These are phyloP conservation scores for Cucumis sativus DNA, from an alignment of 306 rosid genomes.

Conservation along the genomic window DNA sequence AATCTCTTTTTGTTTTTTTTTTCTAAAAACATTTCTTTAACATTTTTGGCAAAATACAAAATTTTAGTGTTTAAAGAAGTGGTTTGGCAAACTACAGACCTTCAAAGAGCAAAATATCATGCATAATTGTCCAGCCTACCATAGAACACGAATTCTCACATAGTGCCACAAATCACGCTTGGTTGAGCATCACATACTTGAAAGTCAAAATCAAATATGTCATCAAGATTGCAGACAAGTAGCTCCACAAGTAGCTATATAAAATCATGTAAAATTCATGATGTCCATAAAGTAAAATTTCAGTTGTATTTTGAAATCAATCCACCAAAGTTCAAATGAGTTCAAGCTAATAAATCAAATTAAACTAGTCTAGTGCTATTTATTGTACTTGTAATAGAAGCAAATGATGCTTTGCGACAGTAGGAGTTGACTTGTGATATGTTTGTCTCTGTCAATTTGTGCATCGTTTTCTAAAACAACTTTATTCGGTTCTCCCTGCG, in stretches of 20 bases:
- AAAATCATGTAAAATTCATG: not conserved
- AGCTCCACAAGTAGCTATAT: conserved; percentile 54
- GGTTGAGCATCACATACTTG: conserved; percentile 90
- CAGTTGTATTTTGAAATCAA: not conserved
- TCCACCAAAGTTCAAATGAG: not conserved
- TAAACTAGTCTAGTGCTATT: not conserved
- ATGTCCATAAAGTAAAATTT: too few relatives aligned
- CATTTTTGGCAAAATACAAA: not conserved
- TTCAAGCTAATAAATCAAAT: not conserved
- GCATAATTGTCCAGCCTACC: conserved; percentile 93
- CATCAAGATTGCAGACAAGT: conserved; percentile 52
- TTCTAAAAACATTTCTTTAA: not conserved
- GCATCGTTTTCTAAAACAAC: conserved; percentile 28
- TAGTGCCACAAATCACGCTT: conserved; percentile 53
- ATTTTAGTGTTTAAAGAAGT: too few relatives aligned
- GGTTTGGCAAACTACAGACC: conserved; percentile 18
- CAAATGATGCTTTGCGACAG: conserved; percentile 53
- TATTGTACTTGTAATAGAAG: conserved; percentile 56
- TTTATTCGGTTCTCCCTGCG: conserved; percentile 72
- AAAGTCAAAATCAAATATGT: conserved; percentile 73
- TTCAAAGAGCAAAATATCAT: conserved; percentile 73
- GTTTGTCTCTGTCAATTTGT: conserved; percentile 13
- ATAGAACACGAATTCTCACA: conserved; percentile 57
- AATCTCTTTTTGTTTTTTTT: too few relatives aligned
- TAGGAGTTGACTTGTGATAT: conserved; percentile 22